These are phyloP conservation scores for Juncus effusus DNA, from an alignment of 176 grass and related monocot species.

Conservation along the genomic window DNA sequence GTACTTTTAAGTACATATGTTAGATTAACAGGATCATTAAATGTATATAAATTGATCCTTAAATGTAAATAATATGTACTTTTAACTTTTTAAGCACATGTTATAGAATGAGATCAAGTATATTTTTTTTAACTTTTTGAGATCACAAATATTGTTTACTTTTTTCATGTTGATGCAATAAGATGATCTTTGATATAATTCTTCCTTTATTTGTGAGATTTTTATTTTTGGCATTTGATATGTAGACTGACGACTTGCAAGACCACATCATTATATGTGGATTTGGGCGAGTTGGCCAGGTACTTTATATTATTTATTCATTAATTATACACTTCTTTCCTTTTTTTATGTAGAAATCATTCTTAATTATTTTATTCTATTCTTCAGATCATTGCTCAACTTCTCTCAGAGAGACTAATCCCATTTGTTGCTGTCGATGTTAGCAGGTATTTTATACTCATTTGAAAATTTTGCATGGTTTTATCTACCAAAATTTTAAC, in stretches of 20 bases:
- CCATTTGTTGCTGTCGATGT: constrained; percentile 97
- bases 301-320: constrained; percentile 30
- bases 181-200: too few relatives aligned
- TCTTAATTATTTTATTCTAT: background rate
- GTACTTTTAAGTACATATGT: too few relatives aligned
- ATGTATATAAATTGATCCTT: too few relatives aligned
- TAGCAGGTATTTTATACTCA: constrained; percentile 50
- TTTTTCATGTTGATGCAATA: too few relatives aligned
- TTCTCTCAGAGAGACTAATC: constrained; percentile 92
- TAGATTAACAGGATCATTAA: too few relatives aligned
- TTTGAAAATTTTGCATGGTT: too few relatives aligned
- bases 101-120: too few relatives aligned
- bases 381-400: constrained; percentile 86
- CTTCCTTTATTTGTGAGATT: too few relatives aligned
- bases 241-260: constrained; percentile 96
- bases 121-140: too few relatives aligned
- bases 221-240: background rate
- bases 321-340: background rate
- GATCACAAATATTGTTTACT: too few relatives aligned
- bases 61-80: background rate
- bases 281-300: constrained; percentile 98
- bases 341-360: constrained; percentile 3
- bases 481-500: too few relatives aligned
- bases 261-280: constrained; percentile 98
- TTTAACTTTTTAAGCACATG: background rate